Percentiles rank a stretch among this genome's conserved stretches.
These are phyloP conservation scores for Coniophora puteana DNA, from an alignment of 1,284 basidiomycete species.

Conservation along the genomic window DNA sequence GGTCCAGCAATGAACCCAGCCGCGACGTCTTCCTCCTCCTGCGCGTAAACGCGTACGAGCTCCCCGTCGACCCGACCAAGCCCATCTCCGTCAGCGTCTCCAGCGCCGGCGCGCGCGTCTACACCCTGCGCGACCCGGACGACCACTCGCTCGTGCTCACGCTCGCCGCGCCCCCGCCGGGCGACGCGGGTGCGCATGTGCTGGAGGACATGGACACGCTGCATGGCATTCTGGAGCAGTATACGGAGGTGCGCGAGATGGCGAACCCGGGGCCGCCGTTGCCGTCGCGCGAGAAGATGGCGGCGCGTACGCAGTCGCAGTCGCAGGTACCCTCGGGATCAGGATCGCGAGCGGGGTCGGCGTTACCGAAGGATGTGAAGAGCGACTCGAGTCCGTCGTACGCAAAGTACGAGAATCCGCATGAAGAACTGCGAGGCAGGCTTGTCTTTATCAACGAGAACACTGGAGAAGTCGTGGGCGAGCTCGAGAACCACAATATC, in stretches of 20 bases:
- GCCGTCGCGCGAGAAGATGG: not conserved
- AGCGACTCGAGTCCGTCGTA: not conserved
- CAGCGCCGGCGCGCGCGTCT: conserved; percentile 37
- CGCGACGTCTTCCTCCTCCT: conserved; percentile 59
- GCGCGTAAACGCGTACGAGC: conserved; percentile 56
- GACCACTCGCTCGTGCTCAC: conserved; percentile 29
- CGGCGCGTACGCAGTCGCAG: not conserved
- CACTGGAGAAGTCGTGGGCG: conserved; percentile 71
- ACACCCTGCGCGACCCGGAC: conserved; percentile 34
- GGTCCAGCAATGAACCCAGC: conserved; percentile 14
- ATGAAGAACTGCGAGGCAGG: conserved; percentile 57
- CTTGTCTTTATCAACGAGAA: conserved; percentile 75
- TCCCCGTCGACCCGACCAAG: conserved; percentile 51
- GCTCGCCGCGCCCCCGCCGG: conserved; percentile 37
- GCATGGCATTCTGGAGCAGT: conserved; percentile 68
- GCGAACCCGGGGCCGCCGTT: too few species aligned
- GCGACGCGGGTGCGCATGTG: conserved; percentile 26
- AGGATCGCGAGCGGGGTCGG: too few species aligned
- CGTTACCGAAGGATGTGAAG: too few species aligned
- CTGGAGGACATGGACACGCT: conserved; percentile 66
- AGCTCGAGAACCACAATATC: conserved; percentile 58
- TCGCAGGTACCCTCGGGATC: too few species aligned
- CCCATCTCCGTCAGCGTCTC: conserved; percentile 35
- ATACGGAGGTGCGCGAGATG: conserved; percentile 42
- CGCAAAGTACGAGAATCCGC: conserved; percentile 5